Evolutionary conservation across 2,329 filamentous ascomycete genomes (phyloP).

Genomic region (Sclerotinia trifoliorum): DNA sequence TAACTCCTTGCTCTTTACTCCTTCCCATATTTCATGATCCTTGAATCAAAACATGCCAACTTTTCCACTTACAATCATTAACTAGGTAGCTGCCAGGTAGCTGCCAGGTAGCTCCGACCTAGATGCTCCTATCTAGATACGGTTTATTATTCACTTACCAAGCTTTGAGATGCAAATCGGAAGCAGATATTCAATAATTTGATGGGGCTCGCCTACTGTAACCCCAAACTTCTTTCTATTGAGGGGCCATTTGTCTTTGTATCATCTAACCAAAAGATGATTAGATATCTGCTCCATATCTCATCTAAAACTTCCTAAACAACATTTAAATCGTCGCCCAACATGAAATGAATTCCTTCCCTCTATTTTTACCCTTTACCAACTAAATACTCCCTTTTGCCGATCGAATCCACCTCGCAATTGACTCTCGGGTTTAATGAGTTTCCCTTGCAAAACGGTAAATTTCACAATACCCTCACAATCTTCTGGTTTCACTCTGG

Average conservation of each 20-base stretch:
- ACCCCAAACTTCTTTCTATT: neutral
- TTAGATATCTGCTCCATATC: conserved; percentile 4
- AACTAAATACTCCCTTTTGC: conserved; percentile 76
- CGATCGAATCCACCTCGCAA: conserved; percentile 89
- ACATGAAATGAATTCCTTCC: neutral
- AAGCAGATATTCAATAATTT: neutral
- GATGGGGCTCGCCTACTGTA: neutral
- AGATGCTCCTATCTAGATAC: too few species aligned
- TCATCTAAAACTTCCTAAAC: conserved; percentile 29
- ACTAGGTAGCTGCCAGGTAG: too few species aligned
- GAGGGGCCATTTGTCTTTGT: neutral
- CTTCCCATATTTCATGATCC: neutral
- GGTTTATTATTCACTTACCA: neutral
- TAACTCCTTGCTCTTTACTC: neutral
- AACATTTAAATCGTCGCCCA: conserved; percentile 36
- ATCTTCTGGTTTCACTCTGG: conserved; percentile 79
- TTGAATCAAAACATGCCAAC: neutral
- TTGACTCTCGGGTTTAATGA: conserved; percentile 85
- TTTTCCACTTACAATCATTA: neutral
- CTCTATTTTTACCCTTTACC: conserved; percentile 53
- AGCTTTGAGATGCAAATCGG: neutral
- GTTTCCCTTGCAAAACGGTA: conserved; percentile 88
- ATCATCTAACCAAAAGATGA: conserved; percentile 16
- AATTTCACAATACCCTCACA: conserved; percentile 89
- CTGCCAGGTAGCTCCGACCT: too few species aligned